Conservation (phyloP, 2,329 filamentous ascomycete species). For the Clarireedia homoeocarpa region DNA sequence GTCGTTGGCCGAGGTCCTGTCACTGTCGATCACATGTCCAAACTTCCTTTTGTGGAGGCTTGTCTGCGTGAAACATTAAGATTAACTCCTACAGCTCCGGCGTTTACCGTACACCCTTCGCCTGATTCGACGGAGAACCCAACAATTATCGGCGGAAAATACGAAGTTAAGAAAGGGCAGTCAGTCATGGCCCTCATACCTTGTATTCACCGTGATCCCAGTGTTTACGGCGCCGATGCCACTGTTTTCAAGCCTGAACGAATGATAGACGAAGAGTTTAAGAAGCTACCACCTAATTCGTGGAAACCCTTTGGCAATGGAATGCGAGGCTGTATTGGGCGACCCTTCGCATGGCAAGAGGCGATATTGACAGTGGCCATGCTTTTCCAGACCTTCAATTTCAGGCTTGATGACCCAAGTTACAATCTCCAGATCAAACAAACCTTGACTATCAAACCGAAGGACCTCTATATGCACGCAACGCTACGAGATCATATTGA, state of each 20-base stretch:
- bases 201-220: conserved; percentile 48
- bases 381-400: conserved; percentile 64
- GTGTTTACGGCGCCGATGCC: conserved; percentile 58
- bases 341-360: conserved; percentile 71
- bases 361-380: conserved; percentile 52
- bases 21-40: conserved; percentile 39
- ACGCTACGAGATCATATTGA: conserved; percentile 38
- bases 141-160: conserved; percentile 32
- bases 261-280: conserved; percentile 63
- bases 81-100: conserved; percentile 30
- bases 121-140: conserved; percentile 27
- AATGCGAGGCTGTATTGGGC: conserved; percentile 62
- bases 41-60: conserved; percentile 58
- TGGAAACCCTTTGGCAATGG: conserved; percentile 77
- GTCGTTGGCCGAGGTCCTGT: conserved; percentile 42
- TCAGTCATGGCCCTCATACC: conserved; percentile 27
- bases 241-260: conserved; percentile 61
- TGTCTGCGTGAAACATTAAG: conserved; percentile 60
- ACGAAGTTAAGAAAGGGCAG: conserved; percentile 40
- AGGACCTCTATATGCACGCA: conserved; percentile 55
- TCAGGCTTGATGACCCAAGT: conserved; percentile 51
- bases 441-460: conserved; percentile 55
- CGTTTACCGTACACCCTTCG: conserved; percentile 41
- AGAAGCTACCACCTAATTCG: conserved; percentile 51
- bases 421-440: conserved; percentile 49